Evolutionary conservation across 2,329 filamentous ascomycete species (phyloP).

Genomic region (Fusarium drepaniforme): DNA sequence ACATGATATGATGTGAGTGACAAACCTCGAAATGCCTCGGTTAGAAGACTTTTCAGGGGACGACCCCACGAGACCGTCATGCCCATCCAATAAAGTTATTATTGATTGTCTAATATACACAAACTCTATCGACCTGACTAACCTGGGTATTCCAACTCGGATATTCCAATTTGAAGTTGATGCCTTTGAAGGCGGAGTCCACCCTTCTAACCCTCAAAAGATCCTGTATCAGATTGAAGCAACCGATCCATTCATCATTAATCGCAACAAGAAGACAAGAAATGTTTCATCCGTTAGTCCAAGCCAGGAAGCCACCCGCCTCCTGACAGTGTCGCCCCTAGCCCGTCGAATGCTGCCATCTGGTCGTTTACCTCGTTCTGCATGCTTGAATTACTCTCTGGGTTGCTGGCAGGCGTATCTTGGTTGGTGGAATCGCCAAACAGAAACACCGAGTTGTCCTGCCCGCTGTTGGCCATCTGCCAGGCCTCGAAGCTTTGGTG

Average conservation of each 20-base stretch:
- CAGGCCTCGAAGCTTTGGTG: slow-evolving; percentile 69
- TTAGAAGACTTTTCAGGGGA: not conserved
- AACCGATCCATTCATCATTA: not conserved
- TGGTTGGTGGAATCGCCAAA: slow-evolving; percentile 41
- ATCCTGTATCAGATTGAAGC: not conserved
- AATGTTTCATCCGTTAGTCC: slow-evolving; percentile 43
- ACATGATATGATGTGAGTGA: not conserved
- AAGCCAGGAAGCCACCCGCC: slow-evolving; percentile 52
- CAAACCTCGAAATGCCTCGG: not conserved
- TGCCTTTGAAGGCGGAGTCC: slow-evolving; percentile 5
- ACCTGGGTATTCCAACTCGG: slow-evolving; percentile 4
- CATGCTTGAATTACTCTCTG: slow-evolving; percentile 29
- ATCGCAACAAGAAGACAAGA: not conserved
- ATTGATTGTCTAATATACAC: slow-evolving; percentile 5
- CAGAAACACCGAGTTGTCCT: slow-evolving; percentile 46
- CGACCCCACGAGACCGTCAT: not conserved
- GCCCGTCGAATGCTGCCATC: slow-evolving; percentile 46
- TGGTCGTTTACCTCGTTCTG: slow-evolving; percentile 39
- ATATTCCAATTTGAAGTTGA: slow-evolving; percentile 7
- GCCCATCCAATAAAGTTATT: not conserved
- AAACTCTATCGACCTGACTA: not conserved
- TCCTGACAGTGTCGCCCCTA: slow-evolving; percentile 48
- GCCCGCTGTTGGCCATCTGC: slow-evolving; percentile 52
- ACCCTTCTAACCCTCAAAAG: not conserved
- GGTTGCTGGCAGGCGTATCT: slow-evolving; percentile 33